Evolutionary conservation across 2,329 filamentous ascomycete species (phyloP).

Genomic region (Teratosphaeriaceae sp.): DNA sequence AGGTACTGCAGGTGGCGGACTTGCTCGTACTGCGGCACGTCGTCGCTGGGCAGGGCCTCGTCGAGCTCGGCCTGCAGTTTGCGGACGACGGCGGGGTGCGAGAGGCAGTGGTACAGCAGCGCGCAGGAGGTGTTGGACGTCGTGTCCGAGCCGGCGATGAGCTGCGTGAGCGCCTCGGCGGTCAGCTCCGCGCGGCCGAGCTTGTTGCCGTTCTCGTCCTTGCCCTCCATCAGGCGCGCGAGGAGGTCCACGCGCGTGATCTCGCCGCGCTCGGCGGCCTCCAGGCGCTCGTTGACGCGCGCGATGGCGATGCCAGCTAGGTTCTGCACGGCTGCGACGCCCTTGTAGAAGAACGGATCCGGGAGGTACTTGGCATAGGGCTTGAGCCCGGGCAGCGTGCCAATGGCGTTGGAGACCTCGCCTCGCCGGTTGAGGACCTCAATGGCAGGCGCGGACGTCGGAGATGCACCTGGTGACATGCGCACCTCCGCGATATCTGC

Average conservation of each 20-base stretch:
- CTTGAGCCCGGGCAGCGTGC: constrained; percentile 65
- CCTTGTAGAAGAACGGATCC: constrained; percentile 31
- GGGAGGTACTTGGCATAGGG: constrained; percentile 71
- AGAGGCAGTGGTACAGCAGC: constrained; percentile 67
- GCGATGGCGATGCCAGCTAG: constrained; percentile 85
- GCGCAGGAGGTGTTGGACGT: constrained; percentile 78
- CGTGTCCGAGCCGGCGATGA: constrained; percentile 74
- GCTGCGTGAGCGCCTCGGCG: constrained; percentile 80
- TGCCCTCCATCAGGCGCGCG: constrained; percentile 75
- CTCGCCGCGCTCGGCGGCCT: constrained; percentile 50
- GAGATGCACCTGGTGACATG: constrained; percentile 21
- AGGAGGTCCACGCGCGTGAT: constrained; percentile 71
- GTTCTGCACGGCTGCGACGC: constrained; percentile 50
- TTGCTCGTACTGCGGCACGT: constrained; percentile 64
- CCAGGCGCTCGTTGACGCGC: constrained; percentile 66
- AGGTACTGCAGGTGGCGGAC: constrained; percentile 73
- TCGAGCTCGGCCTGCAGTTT: constrained; percentile 76
- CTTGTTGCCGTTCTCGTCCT: constrained; percentile 69
- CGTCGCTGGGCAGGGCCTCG: constrained; percentile 51
- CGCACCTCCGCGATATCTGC: constrained; percentile 27
- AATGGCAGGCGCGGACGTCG: constrained; percentile 51
- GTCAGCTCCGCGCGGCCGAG: constrained; percentile 75
- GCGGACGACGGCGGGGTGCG: constrained; percentile 61
- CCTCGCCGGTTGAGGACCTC: constrained; percentile 84
- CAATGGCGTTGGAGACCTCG: constrained; percentile 72